Percentiles rank a stretch among this genome's conserved stretches.
Conservation (phyloP, 2,329 filamentous ascomycete species). For the Aspergillus ochraceus region DNA sequence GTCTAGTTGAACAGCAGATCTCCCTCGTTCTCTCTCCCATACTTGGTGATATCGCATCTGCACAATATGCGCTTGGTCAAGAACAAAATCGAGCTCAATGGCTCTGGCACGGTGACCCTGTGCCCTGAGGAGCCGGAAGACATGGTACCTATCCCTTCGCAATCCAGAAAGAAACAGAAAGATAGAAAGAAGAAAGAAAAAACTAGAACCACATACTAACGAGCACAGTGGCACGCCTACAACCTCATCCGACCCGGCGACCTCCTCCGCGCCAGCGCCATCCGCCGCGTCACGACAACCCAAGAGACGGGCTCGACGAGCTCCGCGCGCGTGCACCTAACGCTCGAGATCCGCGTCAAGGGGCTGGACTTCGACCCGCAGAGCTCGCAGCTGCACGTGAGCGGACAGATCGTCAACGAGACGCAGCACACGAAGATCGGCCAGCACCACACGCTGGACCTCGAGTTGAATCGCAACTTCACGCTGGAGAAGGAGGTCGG, state of each 20-base stretch:
- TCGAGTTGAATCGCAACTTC: constrained; percentile 85
- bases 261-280: constrained; percentile 63
- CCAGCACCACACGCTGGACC: constrained; percentile 71
- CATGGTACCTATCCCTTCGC: constrained; percentile 54
- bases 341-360: constrained; percentile 65
- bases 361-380: constrained; percentile 69
- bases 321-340: constrained; percentile 64
- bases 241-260: constrained; percentile 69
- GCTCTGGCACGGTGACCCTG: constrained; percentile 65
- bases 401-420: constrained; percentile 64
- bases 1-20: not conserved
- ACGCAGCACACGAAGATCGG: constrained; percentile 68
- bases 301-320: constrained; percentile 60
- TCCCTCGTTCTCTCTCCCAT: not conserved
- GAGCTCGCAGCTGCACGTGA: constrained; percentile 67
- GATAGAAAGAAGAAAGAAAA: not conserved
- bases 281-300: constrained; percentile 65
- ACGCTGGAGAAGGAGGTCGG: constrained; percentile 77
- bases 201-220: constrained; percentile 6
- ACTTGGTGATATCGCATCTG: not conserved
- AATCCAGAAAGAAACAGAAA: not conserved
- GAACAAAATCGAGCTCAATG: constrained; percentile 65
- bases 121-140: constrained; percentile 73
- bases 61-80: constrained; percentile 65
- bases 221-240: constrained; percentile 67